Evolutionary conservation across 2,329 filamentous ascomycete species (phyloP), one percentile per base, ranked within the genome.

Genomic region (Hymenoscyphus fraxineus): DNA sequence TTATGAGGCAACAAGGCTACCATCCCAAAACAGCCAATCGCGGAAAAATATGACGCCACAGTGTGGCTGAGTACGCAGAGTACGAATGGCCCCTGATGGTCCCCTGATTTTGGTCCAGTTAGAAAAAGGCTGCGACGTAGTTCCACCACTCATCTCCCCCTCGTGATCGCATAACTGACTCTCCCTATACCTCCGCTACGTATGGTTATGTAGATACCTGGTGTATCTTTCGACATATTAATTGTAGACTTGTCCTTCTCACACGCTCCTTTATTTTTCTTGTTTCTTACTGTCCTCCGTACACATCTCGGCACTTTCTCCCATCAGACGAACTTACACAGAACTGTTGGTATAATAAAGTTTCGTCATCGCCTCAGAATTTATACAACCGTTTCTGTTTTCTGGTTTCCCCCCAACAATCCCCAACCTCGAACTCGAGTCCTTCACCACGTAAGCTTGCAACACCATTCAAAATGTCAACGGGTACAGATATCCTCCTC

Each of bases 391-490:
- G 2, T 15, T 35, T 32, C 27, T 57, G 12, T 7, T 57, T 13
- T 38, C 27, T n/a, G 12, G 12, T 35, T 35, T 6, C 6, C 35
- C 35, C 35, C 35, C 15, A 57, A 16, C 27, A 32, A 35, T 13
- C 54, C 27, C 12, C 13, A 57, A 38, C 31, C 27, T 12, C 55
- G 31, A 57, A 13, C 27, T 12, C 55, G 31, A 57, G 13, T 57
- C 31, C n/a, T 55, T 22, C 59, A 6, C 40, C 41, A 38, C 59
- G 38, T 2, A 13, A 31, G 15, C 9, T 31, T 32, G 4, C 22
- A 44, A 51, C 10, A 35, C 27, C 10, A 22, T 62, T 16, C 64
- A 68, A 54, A 9, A 75, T 74, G 73, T 74, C 74, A 57, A 71
- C 73, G 15, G 72, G 72, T 38, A 59, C 72, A 61, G 70, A 74